These are phyloP conservation scores for Cupressus sempervirens DNA, from an alignment of 75 land plant genomes.

Conservation along the genomic window DNA sequence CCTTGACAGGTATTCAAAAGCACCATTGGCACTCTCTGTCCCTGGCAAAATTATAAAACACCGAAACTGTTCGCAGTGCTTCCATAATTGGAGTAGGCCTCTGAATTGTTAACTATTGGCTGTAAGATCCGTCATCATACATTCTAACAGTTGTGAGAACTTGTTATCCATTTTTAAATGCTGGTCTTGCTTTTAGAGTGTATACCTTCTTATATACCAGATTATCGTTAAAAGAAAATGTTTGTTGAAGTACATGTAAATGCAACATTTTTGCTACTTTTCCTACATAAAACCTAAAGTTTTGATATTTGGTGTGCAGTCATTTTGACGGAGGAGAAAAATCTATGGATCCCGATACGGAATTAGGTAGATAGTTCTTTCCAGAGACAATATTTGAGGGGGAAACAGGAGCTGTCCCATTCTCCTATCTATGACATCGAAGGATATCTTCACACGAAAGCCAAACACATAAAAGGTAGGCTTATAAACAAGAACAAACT, in stretches of 20 bases:
- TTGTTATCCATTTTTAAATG: too few relatives aligned
- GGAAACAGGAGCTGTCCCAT: slow-evolving; percentile 41
- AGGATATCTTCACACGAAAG: neutral
- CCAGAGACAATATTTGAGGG: too few relatives aligned
- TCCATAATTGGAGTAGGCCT: too few relatives aligned
- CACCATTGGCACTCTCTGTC: too few relatives aligned
- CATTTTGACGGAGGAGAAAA: slow-evolving; percentile 75
- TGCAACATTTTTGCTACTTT: neutral
- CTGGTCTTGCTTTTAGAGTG: too few relatives aligned
- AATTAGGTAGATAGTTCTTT: slow-evolving; percentile 33
- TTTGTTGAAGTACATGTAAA: neutral
- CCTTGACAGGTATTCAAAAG: too few relatives aligned
- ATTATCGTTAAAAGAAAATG: neutral
- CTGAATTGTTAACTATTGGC: too few relatives aligned
- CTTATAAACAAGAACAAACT: slow-evolving; percentile 43
- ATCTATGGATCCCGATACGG: slow-evolving; percentile 71
- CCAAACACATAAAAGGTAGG: slow-evolving; percentile 19
- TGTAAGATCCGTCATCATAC: too few relatives aligned
- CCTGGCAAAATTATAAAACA: too few relatives aligned
- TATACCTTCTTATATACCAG: too few relatives aligned
- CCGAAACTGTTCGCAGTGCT: too few relatives aligned
- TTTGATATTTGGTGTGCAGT: slow-evolving; percentile 23
- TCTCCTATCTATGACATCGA: slow-evolving; percentile 39
- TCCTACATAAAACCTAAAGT: neutral
- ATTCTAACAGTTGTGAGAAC: too few relatives aligned